Conservation (phyloP, 169 alveolate species). For the Cyclospora cayetanensis region DNA sequence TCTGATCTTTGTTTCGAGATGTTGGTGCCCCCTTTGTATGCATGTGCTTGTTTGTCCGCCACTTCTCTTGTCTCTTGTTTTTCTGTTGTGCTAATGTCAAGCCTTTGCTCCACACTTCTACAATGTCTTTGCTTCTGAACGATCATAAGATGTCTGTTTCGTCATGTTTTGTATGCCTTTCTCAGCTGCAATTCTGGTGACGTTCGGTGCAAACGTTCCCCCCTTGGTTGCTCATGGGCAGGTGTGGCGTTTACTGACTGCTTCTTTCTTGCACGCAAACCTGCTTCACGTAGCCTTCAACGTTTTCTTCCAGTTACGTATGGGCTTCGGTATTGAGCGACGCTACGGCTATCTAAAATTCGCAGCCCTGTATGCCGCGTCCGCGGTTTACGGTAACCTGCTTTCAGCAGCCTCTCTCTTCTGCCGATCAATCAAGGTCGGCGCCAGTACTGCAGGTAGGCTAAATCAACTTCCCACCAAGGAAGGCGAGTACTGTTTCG, state of each 20-base stretch:
- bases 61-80: background rate
- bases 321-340: constrained; percentile 84
- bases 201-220: constrained; percentile 83
- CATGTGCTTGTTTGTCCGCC: background rate
- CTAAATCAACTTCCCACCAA: background rate
- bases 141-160: background rate
- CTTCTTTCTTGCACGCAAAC: constrained; percentile 84
- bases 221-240: constrained; percentile 83
- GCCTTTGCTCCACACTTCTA: background rate
- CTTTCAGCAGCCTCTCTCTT: constrained; percentile 82
- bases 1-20: background rate
- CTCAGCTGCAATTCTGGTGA: constrained; percentile 73
- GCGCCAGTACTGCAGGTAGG: constrained; percentile 86
- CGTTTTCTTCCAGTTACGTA: constrained; percentile 84
- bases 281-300: constrained; percentile 85
- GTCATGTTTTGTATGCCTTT: background rate
- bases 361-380: constrained; percentile 76
- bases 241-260: constrained; percentile 84
- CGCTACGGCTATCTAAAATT: constrained; percentile 81
- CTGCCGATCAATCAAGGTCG: constrained; percentile 82
- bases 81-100: background rate
- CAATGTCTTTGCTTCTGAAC: background rate
- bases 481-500: background rate
- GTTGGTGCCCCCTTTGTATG: background rate
- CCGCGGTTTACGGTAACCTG: constrained; percentile 83